Evolutionary conservation across 2,329 filamentous ascomycete genomes (phyloP), one percentile per base, ranked within the genome.

Genomic region (Helicocarpus griseus): DNA sequence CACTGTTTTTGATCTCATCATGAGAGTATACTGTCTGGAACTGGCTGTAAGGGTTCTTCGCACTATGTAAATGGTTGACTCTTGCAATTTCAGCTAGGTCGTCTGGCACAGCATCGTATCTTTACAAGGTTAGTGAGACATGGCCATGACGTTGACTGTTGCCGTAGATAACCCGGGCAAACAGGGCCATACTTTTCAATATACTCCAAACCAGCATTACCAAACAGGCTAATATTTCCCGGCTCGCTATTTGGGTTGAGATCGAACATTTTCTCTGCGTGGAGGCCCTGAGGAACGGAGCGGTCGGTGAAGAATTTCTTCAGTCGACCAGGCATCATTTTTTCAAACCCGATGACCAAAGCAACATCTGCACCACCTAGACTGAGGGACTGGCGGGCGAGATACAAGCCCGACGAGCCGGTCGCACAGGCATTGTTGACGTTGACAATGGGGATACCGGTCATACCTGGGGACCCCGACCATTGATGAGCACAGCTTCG

Each of bases 351-450:
- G 44, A 62, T 54, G 31, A 58, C 58, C 17, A 62, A 36, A n/a
- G 56, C 58, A 48, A 58, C 56, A 49, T 61, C 58, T 13, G 51
- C 56, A 13, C 41, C 52, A n/a, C 60, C 58, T 17, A 50, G 47
- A 29, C 40, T 44, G 39, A 62, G 50, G 19, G 56, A 48, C 33
- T 53, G 51, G 11, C 55, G 54, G 19, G 58, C 60, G 19, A 62
- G 52, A 33, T 58, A 52, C 13, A 62, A 29, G 7, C 60, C 60
- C 5, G 57, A 49, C 14, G 53, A 58, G 13, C 60, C 60, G 24
- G 58, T 61, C 11, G 57, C 51, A 48, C 60, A 62, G n/a, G 51
- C 52, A 53, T 62, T 62, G 53, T 61, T 62, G 35, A 57, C 55
- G 36, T 62, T 62, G 48, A 57, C 50, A 43, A 62, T 62, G 5